A percentile compares a stretch with the other conserved stretches of the same genome.
Evolutionary conservation across 805 yeast genomes (phyloP).

Genomic region (Starmera quercuum): DNA sequence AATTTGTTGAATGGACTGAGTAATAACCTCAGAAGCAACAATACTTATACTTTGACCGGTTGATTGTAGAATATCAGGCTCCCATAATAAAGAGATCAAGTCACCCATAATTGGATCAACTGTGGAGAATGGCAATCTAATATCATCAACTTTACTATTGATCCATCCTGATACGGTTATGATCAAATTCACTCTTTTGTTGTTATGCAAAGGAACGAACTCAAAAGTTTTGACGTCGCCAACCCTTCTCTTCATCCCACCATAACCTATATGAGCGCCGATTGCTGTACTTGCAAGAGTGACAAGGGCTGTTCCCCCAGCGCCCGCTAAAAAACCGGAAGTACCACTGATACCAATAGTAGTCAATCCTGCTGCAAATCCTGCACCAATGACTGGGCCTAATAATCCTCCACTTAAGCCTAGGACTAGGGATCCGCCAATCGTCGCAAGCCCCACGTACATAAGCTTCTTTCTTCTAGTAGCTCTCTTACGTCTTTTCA

Average conservation of each 20-base stretch:
- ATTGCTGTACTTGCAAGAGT: slow-evolving; percentile 86
- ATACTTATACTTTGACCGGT: slow-evolving; percentile 95
- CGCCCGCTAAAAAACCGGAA: slow-evolving; percentile 85
- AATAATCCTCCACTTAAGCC: slow-evolving; percentile 93
- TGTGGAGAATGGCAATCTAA: slow-evolving; percentile 90
- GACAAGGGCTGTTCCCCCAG: slow-evolving; percentile 92
- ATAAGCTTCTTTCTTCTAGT: slow-evolving; percentile 63
- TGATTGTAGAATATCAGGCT: slow-evolving; percentile 92
- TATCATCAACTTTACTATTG: slow-evolving; percentile 92
- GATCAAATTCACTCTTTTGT: slow-evolving; percentile 78
- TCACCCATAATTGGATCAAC: slow-evolving; percentile 99
- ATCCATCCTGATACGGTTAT: slow-evolving; percentile 97
- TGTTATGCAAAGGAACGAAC: slow-evolving; percentile 86
- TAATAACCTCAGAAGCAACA: slow-evolving; percentile 86
- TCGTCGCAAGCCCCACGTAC: slow-evolving; percentile 89
- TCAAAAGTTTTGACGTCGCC: slow-evolving; percentile 94
- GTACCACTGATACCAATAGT: slow-evolving; percentile 96
- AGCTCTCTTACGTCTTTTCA: slow-evolving; percentile 63
- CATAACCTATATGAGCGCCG: slow-evolving; percentile 84
- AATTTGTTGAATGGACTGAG: slow-evolving; percentile 91
- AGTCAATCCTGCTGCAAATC: slow-evolving; percentile 92
- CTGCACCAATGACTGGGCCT: slow-evolving; percentile 98
- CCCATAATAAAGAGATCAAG: slow-evolving; percentile 87
- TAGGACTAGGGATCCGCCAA: slow-evolving; percentile 90
- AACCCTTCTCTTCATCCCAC: slow-evolving; percentile 78